These are phyloP conservation scores for Leptographium wingfieldii DNA, from an alignment of 2,329 filamentous ascomycete genomes.

Conservation along the genomic window DNA sequence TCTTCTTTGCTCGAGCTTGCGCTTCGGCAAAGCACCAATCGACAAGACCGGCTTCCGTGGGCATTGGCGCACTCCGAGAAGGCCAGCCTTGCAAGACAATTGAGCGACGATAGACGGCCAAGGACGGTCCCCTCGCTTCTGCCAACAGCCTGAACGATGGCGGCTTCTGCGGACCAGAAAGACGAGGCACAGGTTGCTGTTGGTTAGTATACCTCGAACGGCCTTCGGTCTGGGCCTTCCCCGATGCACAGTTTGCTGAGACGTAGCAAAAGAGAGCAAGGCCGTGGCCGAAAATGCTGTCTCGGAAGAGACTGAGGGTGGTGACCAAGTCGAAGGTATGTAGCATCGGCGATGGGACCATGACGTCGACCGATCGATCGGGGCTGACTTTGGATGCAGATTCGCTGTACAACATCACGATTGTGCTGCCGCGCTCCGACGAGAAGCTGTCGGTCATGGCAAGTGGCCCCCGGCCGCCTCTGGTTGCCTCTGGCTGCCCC, in stretches of 20 bases:
- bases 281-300: conserved; percentile 8
- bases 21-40: neutral
- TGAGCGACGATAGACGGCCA: neutral
- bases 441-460: conserved; percentile 79
- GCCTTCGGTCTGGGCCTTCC: neutral
- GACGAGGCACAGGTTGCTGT: conserved; percentile 5
- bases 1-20: neutral
- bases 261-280: conserved; percentile 3
- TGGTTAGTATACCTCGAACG: conserved; percentile 3
- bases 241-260: neutral
- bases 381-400: conserved; percentile 17
- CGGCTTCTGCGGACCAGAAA: conserved; percentile 6
- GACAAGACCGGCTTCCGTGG: neutral
- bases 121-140: neutral
- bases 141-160: neutral
- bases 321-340: conserved; percentile 22
- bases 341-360: neutral
- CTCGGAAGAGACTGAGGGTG: conserved; percentile 11
- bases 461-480: conserved; percentile 20
- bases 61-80: neutral
- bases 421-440: conserved; percentile 70
- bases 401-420: conserved; percentile 51
- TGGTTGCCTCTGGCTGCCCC: neutral
- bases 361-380: neutral
- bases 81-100: neutral